Conservation (phyloP, 2,329 filamentous ascomycete species). For the Acrocalymma vagum region DNA sequence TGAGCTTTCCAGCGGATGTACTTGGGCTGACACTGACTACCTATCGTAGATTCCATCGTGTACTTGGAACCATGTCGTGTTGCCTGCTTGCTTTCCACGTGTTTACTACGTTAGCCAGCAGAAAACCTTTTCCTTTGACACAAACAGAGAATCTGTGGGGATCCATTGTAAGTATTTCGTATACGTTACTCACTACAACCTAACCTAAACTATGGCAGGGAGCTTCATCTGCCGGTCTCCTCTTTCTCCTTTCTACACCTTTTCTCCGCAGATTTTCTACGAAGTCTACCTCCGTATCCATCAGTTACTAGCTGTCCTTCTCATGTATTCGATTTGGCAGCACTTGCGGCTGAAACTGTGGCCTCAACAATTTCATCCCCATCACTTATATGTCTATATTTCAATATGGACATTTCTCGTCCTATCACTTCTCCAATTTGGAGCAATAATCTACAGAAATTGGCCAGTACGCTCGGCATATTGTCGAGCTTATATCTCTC, state of each 20-base stretch:
- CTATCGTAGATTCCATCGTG: slow-evolving; percentile 2
- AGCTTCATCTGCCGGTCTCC: slow-evolving; percentile 1
- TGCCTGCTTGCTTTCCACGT: slow-evolving; percentile 8
- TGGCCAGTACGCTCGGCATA: background rate
- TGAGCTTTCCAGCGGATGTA: slow-evolving; percentile 9
- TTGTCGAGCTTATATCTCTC: slow-evolving; percentile 2
- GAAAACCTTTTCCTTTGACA: slow-evolving; percentile 3
- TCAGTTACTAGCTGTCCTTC: slow-evolving; percentile 1
- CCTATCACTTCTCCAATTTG: background rate
- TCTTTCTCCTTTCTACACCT: slow-evolving; percentile 2
- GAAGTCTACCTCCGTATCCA: slow-evolving; percentile 1
- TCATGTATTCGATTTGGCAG: background rate
- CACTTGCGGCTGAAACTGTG: slow-evolving; percentile 2
- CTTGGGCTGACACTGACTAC: slow-evolving; percentile 3
- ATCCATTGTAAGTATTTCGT: slow-evolving; percentile 2
- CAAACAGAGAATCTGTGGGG: slow-evolving; percentile 3
- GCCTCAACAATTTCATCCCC: background rate
- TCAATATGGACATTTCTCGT: background rate
- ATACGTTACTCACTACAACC: background rate
- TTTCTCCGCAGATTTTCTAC: slow-evolving; percentile 1
- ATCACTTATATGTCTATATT: slow-evolving; percentile 7
- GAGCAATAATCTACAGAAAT: background rate
- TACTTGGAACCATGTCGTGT: slow-evolving; percentile 1
- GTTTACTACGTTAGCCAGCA: slow-evolving; percentile 3
- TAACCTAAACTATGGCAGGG: slow-evolving; percentile 1